A percentile compares a stretch with the other conserved stretches of the same genome.
phyloP scores from a whole-genome alignment of 768 basidiomycete species.

The Podaxis mareebaensis region DNA sequence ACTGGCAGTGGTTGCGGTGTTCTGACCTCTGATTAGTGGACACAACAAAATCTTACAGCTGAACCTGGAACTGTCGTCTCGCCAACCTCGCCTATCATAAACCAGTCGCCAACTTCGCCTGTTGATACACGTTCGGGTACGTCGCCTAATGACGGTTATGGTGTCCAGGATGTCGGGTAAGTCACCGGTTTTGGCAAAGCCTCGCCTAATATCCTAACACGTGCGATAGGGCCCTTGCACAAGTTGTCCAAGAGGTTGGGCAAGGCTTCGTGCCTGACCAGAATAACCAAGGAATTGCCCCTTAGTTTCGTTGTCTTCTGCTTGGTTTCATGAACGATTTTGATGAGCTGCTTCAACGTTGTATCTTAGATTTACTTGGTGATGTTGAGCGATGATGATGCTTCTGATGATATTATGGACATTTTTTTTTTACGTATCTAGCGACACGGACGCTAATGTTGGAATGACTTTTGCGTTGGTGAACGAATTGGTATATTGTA shows the following conservation, averaged over 20 bases:
- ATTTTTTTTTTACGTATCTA: not conserved
- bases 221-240: not conserved
- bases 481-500: too few relatives aligned
- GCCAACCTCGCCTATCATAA: conserved; percentile 28
- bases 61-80: conserved; percentile 47
- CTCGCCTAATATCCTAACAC: not conserved
- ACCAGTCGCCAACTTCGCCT: conserved; percentile 32
- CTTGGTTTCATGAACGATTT: not conserved
- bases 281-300: not conserved
- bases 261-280: conserved; percentile 5
- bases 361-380: conserved; percentile 1
- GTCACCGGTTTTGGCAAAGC: conserved; percentile 15
- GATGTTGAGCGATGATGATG: not conserved
- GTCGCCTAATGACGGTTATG: conserved; percentile 72
- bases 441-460: not conserved
- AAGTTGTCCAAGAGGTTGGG: not conserved
- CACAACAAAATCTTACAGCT: conserved; percentile 50
- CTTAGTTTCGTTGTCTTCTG: conserved; percentile 7
- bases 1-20: not conserved
- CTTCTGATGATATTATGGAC: not conserved
- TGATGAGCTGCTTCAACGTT: not conserved
- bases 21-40: conserved; percentile 47
- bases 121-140: conserved; percentile 39
- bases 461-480: not conserved
- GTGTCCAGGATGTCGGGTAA: conserved; percentile 40